Percentiles rank a stretch among this genome's conserved stretches.
phyloP scores from a whole-genome alignment of 2,329 filamentous ascomycete genomes.

The Zalaria obscura region DNA sequence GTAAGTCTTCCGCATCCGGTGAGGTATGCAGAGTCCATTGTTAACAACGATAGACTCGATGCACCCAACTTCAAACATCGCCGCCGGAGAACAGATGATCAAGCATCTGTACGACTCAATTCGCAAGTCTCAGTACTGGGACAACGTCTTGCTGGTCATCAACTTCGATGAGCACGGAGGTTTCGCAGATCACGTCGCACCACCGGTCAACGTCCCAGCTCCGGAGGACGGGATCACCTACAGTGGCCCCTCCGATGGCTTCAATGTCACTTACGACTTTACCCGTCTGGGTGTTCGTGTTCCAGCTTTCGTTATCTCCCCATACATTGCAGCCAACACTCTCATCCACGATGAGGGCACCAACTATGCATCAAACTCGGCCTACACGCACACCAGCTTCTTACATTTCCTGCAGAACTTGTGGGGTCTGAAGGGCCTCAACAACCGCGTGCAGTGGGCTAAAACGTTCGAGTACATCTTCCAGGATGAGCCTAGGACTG shows the following conservation, averaged over 20 bases:
- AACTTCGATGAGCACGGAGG: conserved; percentile 28
- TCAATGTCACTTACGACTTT: conserved; percentile 23
- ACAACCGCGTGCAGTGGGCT: conserved; percentile 28
- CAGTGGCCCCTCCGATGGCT: conserved; percentile 17
- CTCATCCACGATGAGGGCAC: conserved; percentile 25
- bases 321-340: conserved; percentile 15
- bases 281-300: conserved; percentile 24
- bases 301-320: conserved; percentile 23
- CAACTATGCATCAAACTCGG: conserved; percentile 20
- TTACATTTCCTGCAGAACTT: conserved; percentile 27
- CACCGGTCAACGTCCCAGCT: conserved; percentile 21
- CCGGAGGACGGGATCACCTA: conserved; percentile 18
- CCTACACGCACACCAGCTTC: conserved; percentile 25
- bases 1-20: too few species aligned
- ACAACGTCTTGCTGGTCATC: conserved; percentile 23
- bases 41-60: conserved; percentile 16
- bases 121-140: conserved; percentile 25
- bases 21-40: too few species aligned
- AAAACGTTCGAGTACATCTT: conserved; percentile 27
- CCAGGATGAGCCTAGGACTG: conserved; percentile 14
- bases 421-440: conserved; percentile 24
- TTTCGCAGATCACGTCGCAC: conserved; percentile 25
- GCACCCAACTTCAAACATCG: conserved; percentile 25
- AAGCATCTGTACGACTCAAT: conserved; percentile 29
- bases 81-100: conserved; percentile 23